Evolutionary conservation across 2,329 filamentous ascomycete genomes (phyloP), one percentile per base, ranked within the genome.

Genomic region (Cadophora gregata): DNA sequence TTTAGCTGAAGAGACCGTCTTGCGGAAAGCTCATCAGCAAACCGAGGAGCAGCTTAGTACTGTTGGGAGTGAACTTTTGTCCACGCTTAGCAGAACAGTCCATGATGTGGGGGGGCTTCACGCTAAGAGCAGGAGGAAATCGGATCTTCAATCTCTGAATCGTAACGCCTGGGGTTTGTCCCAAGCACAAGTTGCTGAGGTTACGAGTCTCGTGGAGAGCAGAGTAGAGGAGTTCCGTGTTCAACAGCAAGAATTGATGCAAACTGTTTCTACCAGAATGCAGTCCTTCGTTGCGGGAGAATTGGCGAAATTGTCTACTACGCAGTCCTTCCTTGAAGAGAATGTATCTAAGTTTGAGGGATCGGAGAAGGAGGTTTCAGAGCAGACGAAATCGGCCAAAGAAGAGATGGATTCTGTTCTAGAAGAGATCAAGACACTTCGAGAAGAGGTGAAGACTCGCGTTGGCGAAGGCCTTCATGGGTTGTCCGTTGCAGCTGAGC

Each of bases 401-500:
- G 88, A 94, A 58, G 91, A 94, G 65, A 93, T 97, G 92, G 94
- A 97, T 73, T 83, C 87, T n/a, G 90, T 97, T 1, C 84, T 99
- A 10, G 92, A 96, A 74, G 95, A 97, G 77, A 97, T 98, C 77
- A 94, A 94, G 77, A 88, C 87, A n/a, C 84, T 98, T 27, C 88
- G 95, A 25, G 92, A 97, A 77, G 90, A 92, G 62, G 93, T 98
- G 61, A 97, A 97, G 81, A 83, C 86, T 59, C 90, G 91, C 69
- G 92, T 98, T 58, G 92, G 93, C 2, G 89, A 93, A 75, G 95
- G 94, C 9, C 83, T 98, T 51, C 90, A 93, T 74, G 89, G 93
- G 29, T 88, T 98, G 25, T 93, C 93, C 1, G 86, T 86, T 12
- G 93, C 94, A 10, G 93, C 95, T 1, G 93, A 95, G 79, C 89